Evolutionary conservation across 2,329 filamentous ascomycete species (phyloP).

Genomic region (Cladosporium sphaerospermum): DNA sequence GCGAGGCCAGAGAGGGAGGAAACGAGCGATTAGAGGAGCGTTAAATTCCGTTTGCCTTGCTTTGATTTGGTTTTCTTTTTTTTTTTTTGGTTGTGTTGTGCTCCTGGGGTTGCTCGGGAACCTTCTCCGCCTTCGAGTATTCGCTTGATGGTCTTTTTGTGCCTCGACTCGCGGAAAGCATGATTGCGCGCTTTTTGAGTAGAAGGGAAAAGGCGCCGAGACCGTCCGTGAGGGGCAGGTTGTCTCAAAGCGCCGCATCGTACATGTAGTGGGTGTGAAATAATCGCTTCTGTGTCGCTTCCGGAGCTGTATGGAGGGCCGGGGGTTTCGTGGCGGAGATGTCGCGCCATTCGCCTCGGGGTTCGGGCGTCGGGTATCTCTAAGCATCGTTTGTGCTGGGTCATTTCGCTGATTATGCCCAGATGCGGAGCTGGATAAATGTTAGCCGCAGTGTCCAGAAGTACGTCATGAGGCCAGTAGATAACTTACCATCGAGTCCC

Average conservation of each 20-base stretch:
- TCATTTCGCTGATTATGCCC: slow-evolving; percentile 36
- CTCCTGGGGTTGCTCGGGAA: too few species aligned
- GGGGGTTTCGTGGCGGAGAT: slow-evolving; percentile 4
- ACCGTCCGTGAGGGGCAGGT: not conserved
- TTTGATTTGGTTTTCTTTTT: too few species aligned
- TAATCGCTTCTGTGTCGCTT: slow-evolving; percentile 11
- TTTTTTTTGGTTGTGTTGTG: too few species aligned
- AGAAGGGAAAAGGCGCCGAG: slow-evolving; percentile 6
- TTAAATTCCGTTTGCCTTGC: too few species aligned
- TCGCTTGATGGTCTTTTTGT: too few species aligned
- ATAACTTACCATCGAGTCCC: slow-evolving; percentile 86
- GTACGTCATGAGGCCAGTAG: not conserved
- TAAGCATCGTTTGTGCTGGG: slow-evolving; percentile 8
- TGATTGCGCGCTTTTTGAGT: slow-evolving; percentile 1
- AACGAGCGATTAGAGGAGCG: too few species aligned
- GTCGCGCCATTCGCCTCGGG: slow-evolving; percentile 2
- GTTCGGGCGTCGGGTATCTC: slow-evolving; percentile 6
- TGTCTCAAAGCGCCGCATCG: slow-evolving; percentile 6
- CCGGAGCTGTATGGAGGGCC: slow-evolving; percentile 1
- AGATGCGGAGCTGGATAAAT: slow-evolving; percentile 42
- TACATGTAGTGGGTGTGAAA: slow-evolving; percentile 6
- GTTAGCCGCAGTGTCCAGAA: slow-evolving; percentile 16
- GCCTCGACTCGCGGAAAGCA: too few species aligned
- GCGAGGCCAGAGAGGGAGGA: too few species aligned
- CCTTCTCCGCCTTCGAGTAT: too few species aligned